Evolutionary conservation across 768 basidiomycete genomes (phyloP).

Genomic region (Clitopilus passeckerianus): DNA sequence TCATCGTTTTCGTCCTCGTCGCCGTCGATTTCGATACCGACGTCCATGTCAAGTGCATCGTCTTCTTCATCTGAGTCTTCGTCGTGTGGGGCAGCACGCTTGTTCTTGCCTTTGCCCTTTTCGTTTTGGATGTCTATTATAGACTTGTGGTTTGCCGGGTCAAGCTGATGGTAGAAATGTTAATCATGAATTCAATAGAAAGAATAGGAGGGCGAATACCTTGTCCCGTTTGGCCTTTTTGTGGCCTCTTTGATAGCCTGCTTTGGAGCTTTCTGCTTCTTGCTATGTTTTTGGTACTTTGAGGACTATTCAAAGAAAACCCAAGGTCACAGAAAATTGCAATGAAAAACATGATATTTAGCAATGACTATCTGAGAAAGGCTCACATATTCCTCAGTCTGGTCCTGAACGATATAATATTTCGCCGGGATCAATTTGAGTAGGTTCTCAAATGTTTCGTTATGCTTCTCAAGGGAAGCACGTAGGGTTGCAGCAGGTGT

Average conservation of each 20-base stretch:
- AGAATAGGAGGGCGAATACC: slow-evolving; percentile 34
- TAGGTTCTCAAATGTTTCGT: slow-evolving; percentile 79
- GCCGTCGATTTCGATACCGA: slow-evolving; percentile 17
- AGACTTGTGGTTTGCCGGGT: slow-evolving; percentile 84
- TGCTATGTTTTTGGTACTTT: slow-evolving; percentile 85
- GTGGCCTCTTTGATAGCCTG: slow-evolving; percentile 86
- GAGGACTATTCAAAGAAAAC: slow-evolving; percentile 26
- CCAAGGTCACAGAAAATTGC: not conserved
- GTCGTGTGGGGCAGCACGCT: slow-evolving; percentile 9
- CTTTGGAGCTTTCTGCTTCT: slow-evolving; percentile 77
- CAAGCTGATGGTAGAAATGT: slow-evolving; percentile 51
- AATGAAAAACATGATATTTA: too few relatives aligned
- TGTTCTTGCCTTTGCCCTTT: slow-evolving; percentile 43
- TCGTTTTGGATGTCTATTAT: slow-evolving; percentile 70
- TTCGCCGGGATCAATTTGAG: slow-evolving; percentile 84
- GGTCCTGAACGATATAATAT: slow-evolving; percentile 76
- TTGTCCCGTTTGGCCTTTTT: slow-evolving; percentile 88
- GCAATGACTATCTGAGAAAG: not conserved
- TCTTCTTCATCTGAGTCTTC: slow-evolving; percentile 17
- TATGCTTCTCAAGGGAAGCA: slow-evolving; percentile 75
- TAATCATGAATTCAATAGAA: not conserved
- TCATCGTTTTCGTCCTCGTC: slow-evolving; percentile 25
- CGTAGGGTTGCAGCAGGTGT: slow-evolving; percentile 45
- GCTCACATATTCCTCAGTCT: slow-evolving; percentile 61
- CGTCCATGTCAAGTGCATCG: slow-evolving; percentile 7